Evolutionary conservation across 1,284 basidiomycete genomes (phyloP).

Genomic region (Leccinum insolens): DNA sequence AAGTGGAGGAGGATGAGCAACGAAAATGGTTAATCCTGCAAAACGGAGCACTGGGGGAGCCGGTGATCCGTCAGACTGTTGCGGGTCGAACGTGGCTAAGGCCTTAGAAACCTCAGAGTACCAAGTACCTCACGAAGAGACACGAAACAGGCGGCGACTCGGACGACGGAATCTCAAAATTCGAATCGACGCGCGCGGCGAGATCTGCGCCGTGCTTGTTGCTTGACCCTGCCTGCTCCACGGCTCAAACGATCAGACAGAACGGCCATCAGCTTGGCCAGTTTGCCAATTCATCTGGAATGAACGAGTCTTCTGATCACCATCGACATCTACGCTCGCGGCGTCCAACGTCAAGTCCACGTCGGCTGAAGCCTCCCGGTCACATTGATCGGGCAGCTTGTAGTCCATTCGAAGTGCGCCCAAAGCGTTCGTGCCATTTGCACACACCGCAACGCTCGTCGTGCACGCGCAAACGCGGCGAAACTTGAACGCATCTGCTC

Average conservation of each 20-base stretch:
- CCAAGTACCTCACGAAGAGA: constrained; percentile 50
- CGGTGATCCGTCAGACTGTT: background rate
- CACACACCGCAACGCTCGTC: constrained; percentile 83
- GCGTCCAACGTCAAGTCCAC: constrained; percentile 6
- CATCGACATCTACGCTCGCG: constrained; percentile 28
- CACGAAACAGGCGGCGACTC: constrained; percentile 59
- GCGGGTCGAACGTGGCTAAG: constrained; percentile 30
- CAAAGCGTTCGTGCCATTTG: constrained; percentile 89
- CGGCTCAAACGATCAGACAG: constrained; percentile 29
- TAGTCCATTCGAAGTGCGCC: constrained; percentile 85
- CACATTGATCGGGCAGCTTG: constrained; percentile 57
- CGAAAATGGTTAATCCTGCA: constrained; percentile 63
- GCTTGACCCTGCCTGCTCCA: constrained; percentile 23
- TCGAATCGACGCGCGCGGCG: constrained; percentile 34
- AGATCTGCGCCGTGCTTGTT: constrained; percentile 61
- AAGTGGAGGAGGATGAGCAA: constrained; percentile 79
- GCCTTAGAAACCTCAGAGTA: constrained; percentile 35
- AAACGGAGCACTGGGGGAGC: constrained; percentile 40
- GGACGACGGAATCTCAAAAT: constrained; percentile 59
- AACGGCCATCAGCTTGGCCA: constrained; percentile 46
- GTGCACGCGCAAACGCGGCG: constrained; percentile 78
- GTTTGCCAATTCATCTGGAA: constrained; percentile 52
- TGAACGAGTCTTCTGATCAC: constrained; percentile 44
- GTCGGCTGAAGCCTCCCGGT: constrained; percentile 69
- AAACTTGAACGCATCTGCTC: constrained; percentile 78